These are phyloP conservation scores for Pezicula neosporulosa DNA, from an alignment of 2,329 filamentous ascomycete species.

Conservation along the genomic window DNA sequence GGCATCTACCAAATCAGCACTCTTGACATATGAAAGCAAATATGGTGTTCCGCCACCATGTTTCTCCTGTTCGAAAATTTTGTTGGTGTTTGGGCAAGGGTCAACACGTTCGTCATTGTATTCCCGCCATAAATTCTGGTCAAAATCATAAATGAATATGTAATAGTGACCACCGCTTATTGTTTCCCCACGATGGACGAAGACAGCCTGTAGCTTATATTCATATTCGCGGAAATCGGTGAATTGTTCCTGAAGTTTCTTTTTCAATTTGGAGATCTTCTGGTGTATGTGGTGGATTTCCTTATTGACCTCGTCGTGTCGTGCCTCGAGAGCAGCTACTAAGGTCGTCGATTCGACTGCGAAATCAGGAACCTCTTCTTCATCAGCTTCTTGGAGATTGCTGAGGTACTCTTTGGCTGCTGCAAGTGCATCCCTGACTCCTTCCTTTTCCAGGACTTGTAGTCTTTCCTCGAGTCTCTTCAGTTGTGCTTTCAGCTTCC, in stretches of 20 bases:
- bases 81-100: slow-evolving; percentile 57
- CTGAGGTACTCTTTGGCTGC: slow-evolving; percentile 37
- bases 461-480: slow-evolving; percentile 44
- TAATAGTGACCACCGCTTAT: slow-evolving; percentile 81
- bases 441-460: slow-evolving; percentile 17
- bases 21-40: slow-evolving; percentile 79
- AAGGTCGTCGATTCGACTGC: slow-evolving; percentile 36
- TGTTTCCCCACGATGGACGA: slow-evolving; percentile 77
- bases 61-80: slow-evolving; percentile 67
- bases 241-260: slow-evolving; percentile 50
- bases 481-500: slow-evolving; percentile 69
- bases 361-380: slow-evolving; percentile 34
- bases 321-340: slow-evolving; percentile 37
- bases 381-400: slow-evolving; percentile 34
- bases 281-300: slow-evolving; percentile 46
- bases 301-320: slow-evolving; percentile 39
- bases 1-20: slow-evolving; percentile 55
- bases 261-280: slow-evolving; percentile 19
- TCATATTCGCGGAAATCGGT: slow-evolving; percentile 59
- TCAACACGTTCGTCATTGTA: slow-evolving; percentile 89
- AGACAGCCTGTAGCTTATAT: slow-evolving; percentile 86
- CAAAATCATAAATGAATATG: slow-evolving; percentile 89
- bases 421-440: slow-evolving; percentile 24
- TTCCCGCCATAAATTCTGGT: slow-evolving; percentile 76
- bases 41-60: slow-evolving; percentile 71